These are phyloP conservation scores for Trichoderma guizhouense DNA, from an alignment of 2,329 filamentous ascomycete species.

Conservation along the genomic window DNA sequence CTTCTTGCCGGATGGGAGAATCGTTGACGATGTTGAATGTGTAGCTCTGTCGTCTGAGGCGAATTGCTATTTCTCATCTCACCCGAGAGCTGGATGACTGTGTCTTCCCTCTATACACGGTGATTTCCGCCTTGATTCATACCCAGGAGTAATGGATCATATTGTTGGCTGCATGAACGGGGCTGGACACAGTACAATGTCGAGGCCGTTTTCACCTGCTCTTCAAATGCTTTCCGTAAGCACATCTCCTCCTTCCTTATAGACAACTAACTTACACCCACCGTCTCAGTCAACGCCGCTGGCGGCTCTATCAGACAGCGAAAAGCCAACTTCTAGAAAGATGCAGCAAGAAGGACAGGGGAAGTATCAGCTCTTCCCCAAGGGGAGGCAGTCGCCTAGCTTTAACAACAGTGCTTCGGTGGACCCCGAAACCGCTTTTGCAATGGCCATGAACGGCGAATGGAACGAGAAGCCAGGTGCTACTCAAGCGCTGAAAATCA, in stretches of 20 bases:
- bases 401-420: conserved; percentile 43
- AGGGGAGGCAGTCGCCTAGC: conserved; percentile 44
- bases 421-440: conserved; percentile 50
- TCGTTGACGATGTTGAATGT: neutral
- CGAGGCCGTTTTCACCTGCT: conserved; percentile 47
- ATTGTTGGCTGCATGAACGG: conserved; percentile 58
- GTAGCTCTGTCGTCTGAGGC: neutral
- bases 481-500: conserved; percentile 44
- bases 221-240: conserved; percentile 45
- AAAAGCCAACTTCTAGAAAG: conserved; percentile 55
- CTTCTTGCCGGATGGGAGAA: neutral
- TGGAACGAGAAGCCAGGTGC: conserved; percentile 38
- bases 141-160: conserved; percentile 56
- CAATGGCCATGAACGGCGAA: conserved; percentile 41
- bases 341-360: conserved; percentile 52
- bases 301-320: conserved; percentile 30
- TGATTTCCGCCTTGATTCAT: neutral
- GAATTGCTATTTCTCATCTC: neutral
- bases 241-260: neutral
- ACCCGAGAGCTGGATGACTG: conserved; percentile 11
- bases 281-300: conserved; percentile 24
- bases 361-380: conserved; percentile 62
- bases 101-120: conserved; percentile 4
- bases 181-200: conserved; percentile 49
- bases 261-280: neutral